Evolutionary conservation across 441 rosid species (phyloP).

Genomic region (Euphorbia celastroides): DNA sequence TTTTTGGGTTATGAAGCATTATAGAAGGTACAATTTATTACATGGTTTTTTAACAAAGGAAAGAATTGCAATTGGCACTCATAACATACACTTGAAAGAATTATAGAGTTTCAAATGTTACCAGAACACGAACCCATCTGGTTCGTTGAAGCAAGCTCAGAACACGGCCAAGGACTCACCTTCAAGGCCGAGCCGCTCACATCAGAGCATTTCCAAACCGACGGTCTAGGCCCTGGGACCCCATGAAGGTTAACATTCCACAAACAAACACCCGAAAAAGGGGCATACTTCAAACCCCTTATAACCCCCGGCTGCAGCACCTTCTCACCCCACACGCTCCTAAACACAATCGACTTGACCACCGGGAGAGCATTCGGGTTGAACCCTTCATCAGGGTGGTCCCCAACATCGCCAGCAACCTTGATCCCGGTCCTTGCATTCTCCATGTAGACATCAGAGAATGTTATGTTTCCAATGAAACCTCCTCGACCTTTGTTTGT

Average conservation of each 20-base stretch:
- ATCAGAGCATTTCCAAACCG: constrained; percentile 78
- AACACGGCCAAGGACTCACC: constrained; percentile 81
- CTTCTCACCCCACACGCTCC: constrained; percentile 64
- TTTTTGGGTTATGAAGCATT: no score
- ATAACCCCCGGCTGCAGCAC: constrained; percentile 62
- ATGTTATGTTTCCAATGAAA: constrained; percentile 54
- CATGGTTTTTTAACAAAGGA: no score
- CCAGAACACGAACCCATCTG: constrained; percentile 40
- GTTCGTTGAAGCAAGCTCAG: constrained; percentile 44
- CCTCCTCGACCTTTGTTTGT: constrained; percentile 88
- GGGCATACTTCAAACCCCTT: constrained; percentile 56
- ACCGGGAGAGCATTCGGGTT: constrained; percentile 71
- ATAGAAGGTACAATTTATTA: no score
- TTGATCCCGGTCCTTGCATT: constrained; percentile 58
- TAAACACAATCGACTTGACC: constrained; percentile 47
- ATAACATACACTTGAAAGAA: constrained; percentile 3
- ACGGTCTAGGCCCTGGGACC: constrained; percentile 28
- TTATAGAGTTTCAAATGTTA: constrained; percentile 24
- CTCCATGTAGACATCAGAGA: constrained; percentile 55
- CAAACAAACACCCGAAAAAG: constrained; percentile 68
- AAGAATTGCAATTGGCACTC: constrained; percentile 2
- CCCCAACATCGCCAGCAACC: constrained; percentile 74
- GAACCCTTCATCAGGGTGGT: constrained; percentile 67
- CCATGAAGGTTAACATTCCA: constrained; percentile 66
- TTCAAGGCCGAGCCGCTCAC: constrained; percentile 60